Conservation (phyloP, 2,329 filamentous ascomycete species). For the Pestalotiopsis fici region DNA sequence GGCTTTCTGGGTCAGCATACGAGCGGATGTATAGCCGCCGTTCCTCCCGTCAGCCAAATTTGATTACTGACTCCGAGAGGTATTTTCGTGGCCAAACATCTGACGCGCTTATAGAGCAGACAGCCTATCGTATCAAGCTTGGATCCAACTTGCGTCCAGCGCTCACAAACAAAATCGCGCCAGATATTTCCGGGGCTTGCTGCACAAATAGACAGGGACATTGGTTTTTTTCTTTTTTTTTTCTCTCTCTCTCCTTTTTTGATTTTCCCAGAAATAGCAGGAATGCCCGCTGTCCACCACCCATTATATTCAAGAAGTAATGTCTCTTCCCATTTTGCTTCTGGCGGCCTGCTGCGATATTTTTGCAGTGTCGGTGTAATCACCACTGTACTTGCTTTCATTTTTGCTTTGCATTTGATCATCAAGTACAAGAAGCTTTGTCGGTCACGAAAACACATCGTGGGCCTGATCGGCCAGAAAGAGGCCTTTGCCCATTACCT, state of each 20-base stretch:
- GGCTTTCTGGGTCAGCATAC: not conserved
- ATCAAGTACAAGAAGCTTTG: slow-evolving; percentile 22
- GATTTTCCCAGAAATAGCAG: slow-evolving; percentile 34
- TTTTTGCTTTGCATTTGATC: slow-evolving; percentile 20
- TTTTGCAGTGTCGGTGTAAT: slow-evolving; percentile 19
- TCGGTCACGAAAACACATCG: slow-evolving; percentile 10
- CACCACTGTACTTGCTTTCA: slow-evolving; percentile 19
- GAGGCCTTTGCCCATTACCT: slow-evolving; percentile 13
- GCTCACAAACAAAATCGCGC: slow-evolving; percentile 19
- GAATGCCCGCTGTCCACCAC: slow-evolving; percentile 39
- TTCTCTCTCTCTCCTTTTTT: too few relatives aligned
- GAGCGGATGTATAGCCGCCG: not conserved
- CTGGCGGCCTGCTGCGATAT: slow-evolving; percentile 25
- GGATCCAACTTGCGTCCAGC: not conserved
- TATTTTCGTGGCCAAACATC: not conserved
- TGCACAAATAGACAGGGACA: slow-evolving; percentile 12
- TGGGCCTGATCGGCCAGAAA: slow-evolving; percentile 10
- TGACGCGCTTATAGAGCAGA: not conserved
- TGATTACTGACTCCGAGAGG: not conserved
- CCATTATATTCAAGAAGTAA: slow-evolving; percentile 27
- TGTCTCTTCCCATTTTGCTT: slow-evolving; percentile 27
- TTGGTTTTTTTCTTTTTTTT: not conserved
- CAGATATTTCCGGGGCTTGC: slow-evolving; percentile 14
- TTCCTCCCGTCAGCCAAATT: not conserved
- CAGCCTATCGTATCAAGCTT: not conserved